phyloP scores from a whole-genome alignment of 225 moss, liverwort and hornwort species.

The Antitrichia curtipendula region DNA sequence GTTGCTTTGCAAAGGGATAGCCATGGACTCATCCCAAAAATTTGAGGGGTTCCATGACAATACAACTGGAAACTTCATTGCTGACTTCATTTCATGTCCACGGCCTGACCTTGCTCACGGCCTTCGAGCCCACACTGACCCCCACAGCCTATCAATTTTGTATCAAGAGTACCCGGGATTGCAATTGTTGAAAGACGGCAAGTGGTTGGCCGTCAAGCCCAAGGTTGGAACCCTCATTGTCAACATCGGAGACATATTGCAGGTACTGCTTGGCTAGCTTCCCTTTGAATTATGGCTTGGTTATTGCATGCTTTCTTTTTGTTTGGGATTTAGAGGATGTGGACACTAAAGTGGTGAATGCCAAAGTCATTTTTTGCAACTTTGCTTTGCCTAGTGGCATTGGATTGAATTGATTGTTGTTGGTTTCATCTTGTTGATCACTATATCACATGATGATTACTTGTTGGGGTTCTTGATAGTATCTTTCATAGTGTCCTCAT shows the following conservation, averaged over 20 bases:
- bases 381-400: not conserved
- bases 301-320: not conserved
- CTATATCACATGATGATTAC: no score
- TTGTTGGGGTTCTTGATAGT: no score
- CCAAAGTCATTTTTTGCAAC: no score
- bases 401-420: no score
- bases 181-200: not conserved
- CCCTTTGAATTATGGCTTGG: not conserved
- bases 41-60: not conserved
- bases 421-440: no score
- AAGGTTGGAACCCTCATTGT: not conserved
- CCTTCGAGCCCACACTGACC: not conserved
- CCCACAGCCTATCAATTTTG: not conserved
- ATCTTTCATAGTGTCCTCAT: rapidly evolving
- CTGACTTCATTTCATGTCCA: not conserved
- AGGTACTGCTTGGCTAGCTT: not conserved
- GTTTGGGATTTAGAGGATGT: not conserved
- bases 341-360: not conserved
- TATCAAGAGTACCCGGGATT: not conserved
- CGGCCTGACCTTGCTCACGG: not conserved
- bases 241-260: not conserved
- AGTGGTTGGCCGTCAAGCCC: not conserved
- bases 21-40: not conserved
- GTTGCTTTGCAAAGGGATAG: not conserved
- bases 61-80: not conserved